Base-by-base conservation (phyloP, 495 filamentous ascomycete genomes). In the Xylaria acuta region DNA sequence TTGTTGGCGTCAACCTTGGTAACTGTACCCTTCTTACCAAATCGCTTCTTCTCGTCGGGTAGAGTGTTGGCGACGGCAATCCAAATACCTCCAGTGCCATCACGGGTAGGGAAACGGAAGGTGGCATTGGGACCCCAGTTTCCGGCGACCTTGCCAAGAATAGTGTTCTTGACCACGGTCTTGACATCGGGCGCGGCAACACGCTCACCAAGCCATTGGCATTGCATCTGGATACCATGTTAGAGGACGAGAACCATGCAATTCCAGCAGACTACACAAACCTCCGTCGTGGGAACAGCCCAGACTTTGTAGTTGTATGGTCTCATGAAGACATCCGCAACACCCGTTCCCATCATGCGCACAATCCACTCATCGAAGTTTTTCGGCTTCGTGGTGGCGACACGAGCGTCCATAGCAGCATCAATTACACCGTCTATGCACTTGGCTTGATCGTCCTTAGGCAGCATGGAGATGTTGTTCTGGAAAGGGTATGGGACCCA, bases 291-390 rank as follows among this genome's bases (percentile, higher is more conserved):
- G 49, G 97, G 96, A 77, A 98, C 95, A 70, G 96, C 97, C 96
- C 96, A 99, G 80, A 98, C 96, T 86, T 99, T 99, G 90, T 90
- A 98, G 90, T 99, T 99, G 89, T 99, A 99, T 58, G 96, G 96
- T 77, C 97, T 86, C 96, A 99, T 99, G 90, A 99, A 99, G 67
- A 95, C 85, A 82, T 99, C 90, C 71, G 96, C 96, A 74, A 99
- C 87, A 75, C 97, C 96, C 75, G 85, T 84, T 77, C 96, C 96
- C 88, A 93, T 95, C 85, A 90, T 97, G 70, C 95, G 90, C 73
- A 98, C 82, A 78, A 99, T 98, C 96, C 96, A 98, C 86, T 98
- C 94, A 77, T 99, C 97, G 75, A 99, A 99, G 85, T 94, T 86
- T 85, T 93, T 92, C 64, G 97, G 96, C 86, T 98, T 98, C 64